These are phyloP conservation scores for Wickerhamomyces silvicola DNA, from an alignment of 805 yeast genomes.

Conservation along the genomic window DNA sequence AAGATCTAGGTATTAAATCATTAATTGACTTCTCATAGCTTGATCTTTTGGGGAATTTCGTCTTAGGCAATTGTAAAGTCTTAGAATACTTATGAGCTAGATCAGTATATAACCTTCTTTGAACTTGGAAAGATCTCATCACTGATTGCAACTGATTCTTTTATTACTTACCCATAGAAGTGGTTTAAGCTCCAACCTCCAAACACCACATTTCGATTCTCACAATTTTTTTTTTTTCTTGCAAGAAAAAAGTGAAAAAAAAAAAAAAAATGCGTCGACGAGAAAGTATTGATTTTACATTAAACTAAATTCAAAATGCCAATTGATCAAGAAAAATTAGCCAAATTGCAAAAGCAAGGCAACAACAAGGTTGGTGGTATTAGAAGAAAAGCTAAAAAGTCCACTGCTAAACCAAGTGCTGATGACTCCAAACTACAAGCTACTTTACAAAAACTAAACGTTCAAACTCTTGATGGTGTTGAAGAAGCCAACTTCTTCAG, in stretches of 20 bases:
- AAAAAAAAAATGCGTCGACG: constrained; percentile 3
- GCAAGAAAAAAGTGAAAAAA: constrained; percentile 3
- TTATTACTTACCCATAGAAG: background rate
- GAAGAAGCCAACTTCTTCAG: constrained; percentile 97
- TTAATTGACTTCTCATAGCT: constrained; percentile 35
- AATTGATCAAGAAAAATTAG: constrained; percentile 89
- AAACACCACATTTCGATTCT: constrained; percentile 5
- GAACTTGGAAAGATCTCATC: too few species aligned
- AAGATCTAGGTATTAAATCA: constrained; percentile 43
- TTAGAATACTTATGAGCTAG: constrained; percentile 21
- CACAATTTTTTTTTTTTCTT: constrained; percentile 1
- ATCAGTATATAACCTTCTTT: constrained; percentile 4
- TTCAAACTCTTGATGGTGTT: constrained; percentile 80
- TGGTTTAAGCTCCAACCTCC: constrained; percentile 4
- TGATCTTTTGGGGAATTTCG: constrained; percentile 61
- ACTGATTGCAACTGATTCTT: too few species aligned
- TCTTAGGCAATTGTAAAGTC: constrained; percentile 47
- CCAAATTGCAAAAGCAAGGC: constrained; percentile 83
- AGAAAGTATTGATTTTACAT: background rate
- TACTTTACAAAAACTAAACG: constrained; percentile 82
- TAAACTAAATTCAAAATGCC: constrained; percentile 47
- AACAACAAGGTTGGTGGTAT: constrained; percentile 79
- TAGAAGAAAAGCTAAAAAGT: constrained; percentile 89
- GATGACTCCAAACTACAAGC: constrained; percentile 90
- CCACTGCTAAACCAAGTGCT: constrained; percentile 56